Evolutionary conservation across 2,329 filamentous ascomycete genomes (phyloP).

Genomic region (Xylariaceae sp.): DNA sequence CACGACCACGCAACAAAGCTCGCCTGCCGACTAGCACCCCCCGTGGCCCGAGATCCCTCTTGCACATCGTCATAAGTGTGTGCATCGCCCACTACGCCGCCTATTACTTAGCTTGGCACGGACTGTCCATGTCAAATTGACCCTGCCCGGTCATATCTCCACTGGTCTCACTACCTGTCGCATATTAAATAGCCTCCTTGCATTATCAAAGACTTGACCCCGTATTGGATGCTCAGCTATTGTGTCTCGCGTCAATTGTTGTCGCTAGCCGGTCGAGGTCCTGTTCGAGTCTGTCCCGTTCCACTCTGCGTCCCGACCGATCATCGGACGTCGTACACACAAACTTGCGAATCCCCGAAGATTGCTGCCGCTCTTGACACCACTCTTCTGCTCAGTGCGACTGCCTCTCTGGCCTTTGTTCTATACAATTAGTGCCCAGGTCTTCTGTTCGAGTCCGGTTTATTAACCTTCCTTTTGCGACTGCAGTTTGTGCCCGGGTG

Average conservation of each 20-base stretch:
- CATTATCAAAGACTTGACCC: slow-evolving; percentile 19
- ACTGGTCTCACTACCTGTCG: slow-evolving; percentile 18
- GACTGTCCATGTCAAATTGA: slow-evolving; percentile 27
- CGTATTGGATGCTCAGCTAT: slow-evolving; percentile 22
- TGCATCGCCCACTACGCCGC: slow-evolving; percentile 7
- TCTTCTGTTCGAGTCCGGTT: not conserved
- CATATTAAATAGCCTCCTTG: slow-evolving; percentile 22
- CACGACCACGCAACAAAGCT: slow-evolving; percentile 7
- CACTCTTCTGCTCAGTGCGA: slow-evolving; percentile 19
- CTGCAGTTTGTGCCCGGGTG: slow-evolving; percentile 33
- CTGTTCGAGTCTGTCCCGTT: slow-evolving; percentile 23
- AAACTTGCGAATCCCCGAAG: slow-evolving; percentile 14
- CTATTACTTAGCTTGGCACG: slow-evolving; percentile 1
- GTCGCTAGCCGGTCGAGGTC: slow-evolving; percentile 25
- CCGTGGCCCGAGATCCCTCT: not conserved
- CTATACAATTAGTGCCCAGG: not conserved
- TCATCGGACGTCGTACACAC: slow-evolving; percentile 24
- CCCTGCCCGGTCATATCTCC: slow-evolving; percentile 21
- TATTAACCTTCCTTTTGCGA: slow-evolving; percentile 21
- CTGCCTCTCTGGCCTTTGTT: slow-evolving; percentile 7
- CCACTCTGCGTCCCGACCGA: slow-evolving; percentile 23
- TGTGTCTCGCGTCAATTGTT: slow-evolving; percentile 23
- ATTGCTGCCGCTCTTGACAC: slow-evolving; percentile 20
- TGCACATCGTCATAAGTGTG: slow-evolving; percentile 21
- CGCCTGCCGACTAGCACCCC: not conserved